Evolutionary conservation across 129 eudicot species (phyloP).

Genomic region (Glebionis coronaria): DNA sequence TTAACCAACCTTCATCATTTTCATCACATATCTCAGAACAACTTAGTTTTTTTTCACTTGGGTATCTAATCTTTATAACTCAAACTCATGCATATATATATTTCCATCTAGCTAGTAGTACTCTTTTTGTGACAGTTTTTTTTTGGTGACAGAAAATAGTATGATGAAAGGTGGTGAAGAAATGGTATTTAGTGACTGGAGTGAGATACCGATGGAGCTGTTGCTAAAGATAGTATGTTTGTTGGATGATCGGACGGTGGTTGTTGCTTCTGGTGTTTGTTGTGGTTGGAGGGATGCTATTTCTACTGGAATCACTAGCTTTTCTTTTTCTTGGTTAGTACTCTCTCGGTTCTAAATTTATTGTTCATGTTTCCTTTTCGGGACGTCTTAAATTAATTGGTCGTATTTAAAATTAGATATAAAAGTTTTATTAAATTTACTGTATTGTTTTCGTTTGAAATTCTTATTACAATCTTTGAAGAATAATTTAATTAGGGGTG

Average conservation of each 20-base stretch:
- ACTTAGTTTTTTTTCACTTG: too few relatives aligned
- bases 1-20: background rate
- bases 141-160: background rate
- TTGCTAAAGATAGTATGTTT: conserved; percentile 53
- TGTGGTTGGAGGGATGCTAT: conserved; percentile 92
- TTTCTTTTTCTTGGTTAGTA: conserved; percentile 79
- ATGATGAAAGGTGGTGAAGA: conserved; percentile 29
- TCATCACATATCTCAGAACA: too few relatives aligned
- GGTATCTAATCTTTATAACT: background rate
- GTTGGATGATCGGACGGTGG: conserved; percentile 67
- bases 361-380: too few relatives aligned
- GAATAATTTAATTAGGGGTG: too few relatives aligned
- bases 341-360: too few relatives aligned
- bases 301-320: conserved; percentile 57
- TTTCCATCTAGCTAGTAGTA: background rate
- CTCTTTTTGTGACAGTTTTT: background rate
- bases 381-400: too few relatives aligned
- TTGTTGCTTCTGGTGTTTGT: conserved; percentile 85
- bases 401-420: too few relatives aligned
- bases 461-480: too few relatives aligned
- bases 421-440: too few relatives aligned
- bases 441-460: too few relatives aligned
- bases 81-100: too few relatives aligned
- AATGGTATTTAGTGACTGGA: conserved; percentile 61
- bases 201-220: conserved; percentile 86